Evolutionary conservation across 164 flowering plant genomes (phyloP), one percentile per base, ranked within the genome.

Genomic region (Sedum album): DNA sequence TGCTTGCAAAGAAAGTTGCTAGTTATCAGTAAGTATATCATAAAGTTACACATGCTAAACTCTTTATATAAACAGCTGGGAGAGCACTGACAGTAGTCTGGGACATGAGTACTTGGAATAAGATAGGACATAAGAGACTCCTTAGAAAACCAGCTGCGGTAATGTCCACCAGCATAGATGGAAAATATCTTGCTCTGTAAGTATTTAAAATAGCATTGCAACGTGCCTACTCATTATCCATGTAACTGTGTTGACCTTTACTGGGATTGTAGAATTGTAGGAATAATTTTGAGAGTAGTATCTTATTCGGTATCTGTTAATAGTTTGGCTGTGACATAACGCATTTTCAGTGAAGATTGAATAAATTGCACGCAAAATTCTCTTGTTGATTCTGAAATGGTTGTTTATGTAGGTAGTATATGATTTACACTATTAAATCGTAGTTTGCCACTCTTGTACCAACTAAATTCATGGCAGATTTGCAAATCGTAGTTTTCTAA

Each of bases 131-230:
- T 73, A 91, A 90, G 80, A 79, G 79, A 78, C 79, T 90, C 21
- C 82, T 85, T 42, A 73, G 76, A 73, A 94, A 94, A 79, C 85
- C 92, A 66, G 90, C 90, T 75, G 82, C 91, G 11, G 72, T 80
- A 49, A 79, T 95, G 86, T 83, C 97, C 31, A 72, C 82, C 68
- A 95, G 97, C 79, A 42, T 75, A 74, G 99, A 94, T 77, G 97
- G 97, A 68, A 95, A 95, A 78, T 91, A 95, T 82, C 90, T 95
- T 79, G 93, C 97, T 33, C 70, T 84, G 99, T 95, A 81, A 86
- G 99, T 39, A 1, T n/a, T n/a, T n/a, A n/a, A 25, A 17, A 21
- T 33, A 31, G 23, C 60, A 42, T 20, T 49, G 57, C 64, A 48
- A 39, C 1, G 31, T 36, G 66, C 18, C 15, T 64, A 30, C 17